Percentiles rank a stretch among this genome's conserved stretches.
Conservation (phyloP, 495 filamentous ascomycete species). For the Aspergillus bridgeri region DNA sequence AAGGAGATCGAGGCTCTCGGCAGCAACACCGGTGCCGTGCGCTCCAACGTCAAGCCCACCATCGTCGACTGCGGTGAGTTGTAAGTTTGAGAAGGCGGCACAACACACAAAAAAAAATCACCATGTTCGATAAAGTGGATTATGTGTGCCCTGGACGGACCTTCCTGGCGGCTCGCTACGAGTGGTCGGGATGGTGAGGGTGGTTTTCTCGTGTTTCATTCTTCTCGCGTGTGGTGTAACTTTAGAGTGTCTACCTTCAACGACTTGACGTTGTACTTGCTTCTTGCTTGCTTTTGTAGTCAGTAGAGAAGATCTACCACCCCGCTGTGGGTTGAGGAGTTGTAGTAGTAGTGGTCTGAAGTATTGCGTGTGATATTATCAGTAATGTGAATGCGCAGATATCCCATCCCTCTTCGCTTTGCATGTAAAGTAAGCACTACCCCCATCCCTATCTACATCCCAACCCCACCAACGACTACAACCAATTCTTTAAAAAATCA, state of each 20-base stretch:
- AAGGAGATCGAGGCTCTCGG: slow-evolving; percentile 71
- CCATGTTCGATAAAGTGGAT: slow-evolving; percentile 10
- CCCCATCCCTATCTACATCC: background rate
- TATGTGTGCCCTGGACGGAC: slow-evolving; percentile 4
- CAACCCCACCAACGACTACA: background rate
- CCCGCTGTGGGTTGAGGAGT: too few species aligned
- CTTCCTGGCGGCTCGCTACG: background rate
- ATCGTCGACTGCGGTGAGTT: slow-evolving; percentile 59
- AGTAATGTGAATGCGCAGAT: too few species aligned
- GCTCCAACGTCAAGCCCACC: slow-evolving; percentile 61
- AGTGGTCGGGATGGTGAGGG: background rate
- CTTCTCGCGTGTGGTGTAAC: slow-evolving; percentile 21
- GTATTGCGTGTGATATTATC: too few species aligned
- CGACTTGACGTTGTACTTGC: slow-evolving; percentile 2
- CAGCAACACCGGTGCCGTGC: slow-evolving; percentile 56
- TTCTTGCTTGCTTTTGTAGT: background rate
- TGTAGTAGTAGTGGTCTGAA: too few species aligned
- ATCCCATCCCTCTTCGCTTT: too few species aligned
- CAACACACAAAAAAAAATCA: background rate
- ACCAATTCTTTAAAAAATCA: too few species aligned
- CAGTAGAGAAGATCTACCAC: too few species aligned
- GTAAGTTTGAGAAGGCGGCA: slow-evolving; percentile 29
- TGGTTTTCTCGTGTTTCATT: slow-evolving; percentile 4
- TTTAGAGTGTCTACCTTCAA: slow-evolving; percentile 24
- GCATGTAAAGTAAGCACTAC: too few species aligned